Evolutionary conservation across 2,329 filamentous ascomycete genomes (phyloP).

Genomic region (Colletotrichum musicola): DNA sequence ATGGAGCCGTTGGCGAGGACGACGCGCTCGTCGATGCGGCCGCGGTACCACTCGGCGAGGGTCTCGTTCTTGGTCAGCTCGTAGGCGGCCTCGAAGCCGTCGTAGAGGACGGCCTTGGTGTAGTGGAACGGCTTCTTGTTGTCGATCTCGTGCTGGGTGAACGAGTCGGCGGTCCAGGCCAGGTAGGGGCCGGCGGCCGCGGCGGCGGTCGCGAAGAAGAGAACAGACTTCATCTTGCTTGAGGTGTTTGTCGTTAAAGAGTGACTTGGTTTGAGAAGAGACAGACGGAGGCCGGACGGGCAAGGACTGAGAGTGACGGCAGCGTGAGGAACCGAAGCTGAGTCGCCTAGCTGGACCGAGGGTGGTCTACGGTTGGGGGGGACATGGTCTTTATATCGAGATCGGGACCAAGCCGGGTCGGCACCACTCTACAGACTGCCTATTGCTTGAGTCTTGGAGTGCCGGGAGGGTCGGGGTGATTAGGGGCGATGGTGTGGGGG

Average conservation of each 20-base stretch:
- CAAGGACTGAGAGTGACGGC: slow-evolving; percentile 8
- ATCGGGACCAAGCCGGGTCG: slow-evolving; percentile 31
- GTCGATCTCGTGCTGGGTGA: slow-evolving; percentile 55
- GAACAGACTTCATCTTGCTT: slow-evolving; percentile 34
- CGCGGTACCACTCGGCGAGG: slow-evolving; percentile 59
- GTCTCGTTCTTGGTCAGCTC: slow-evolving; percentile 58
- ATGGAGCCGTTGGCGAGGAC: slow-evolving; percentile 61
- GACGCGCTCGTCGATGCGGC: slow-evolving; percentile 59
- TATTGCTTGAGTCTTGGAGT: neutral
- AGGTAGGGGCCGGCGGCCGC: slow-evolving; percentile 45
- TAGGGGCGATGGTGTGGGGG: slow-evolving; percentile 25
- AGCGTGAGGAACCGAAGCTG: slow-evolving; percentile 29
- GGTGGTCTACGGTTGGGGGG: slow-evolving; percentile 2
- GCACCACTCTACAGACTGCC: slow-evolving; percentile 6
- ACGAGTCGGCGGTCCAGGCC: slow-evolving; percentile 60
- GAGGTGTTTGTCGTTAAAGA: slow-evolving; percentile 4
- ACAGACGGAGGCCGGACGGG: neutral
- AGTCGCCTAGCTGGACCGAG: slow-evolving; percentile 23
- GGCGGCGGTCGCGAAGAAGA: slow-evolving; percentile 38
- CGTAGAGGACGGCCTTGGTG: slow-evolving; percentile 59
- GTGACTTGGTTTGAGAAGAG: slow-evolving; percentile 15
- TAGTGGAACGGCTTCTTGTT: slow-evolving; percentile 57
- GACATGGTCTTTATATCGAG: slow-evolving; percentile 19
- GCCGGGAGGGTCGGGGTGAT: slow-evolving; percentile 32
- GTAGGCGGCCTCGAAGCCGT: slow-evolving; percentile 60